phyloP scores from a whole-genome alignment of 2,329 filamentous ascomycete species.

The Ceratocystis diversiconidia region DNA sequence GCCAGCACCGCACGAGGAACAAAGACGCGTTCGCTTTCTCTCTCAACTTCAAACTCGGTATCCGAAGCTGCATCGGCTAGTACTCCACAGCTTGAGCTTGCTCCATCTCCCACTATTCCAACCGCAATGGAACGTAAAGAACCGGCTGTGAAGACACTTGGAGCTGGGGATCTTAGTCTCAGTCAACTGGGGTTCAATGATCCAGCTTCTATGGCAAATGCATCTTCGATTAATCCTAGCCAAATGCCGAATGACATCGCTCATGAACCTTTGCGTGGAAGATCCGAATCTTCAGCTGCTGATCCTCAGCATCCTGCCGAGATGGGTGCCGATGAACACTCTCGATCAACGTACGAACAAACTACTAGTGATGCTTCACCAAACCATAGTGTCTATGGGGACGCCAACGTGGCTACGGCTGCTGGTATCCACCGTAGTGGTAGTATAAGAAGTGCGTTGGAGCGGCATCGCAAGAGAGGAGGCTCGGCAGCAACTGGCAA shows the following conservation, averaged over 20 bases:
- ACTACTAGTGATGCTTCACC: conserved; percentile 9
- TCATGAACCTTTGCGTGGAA: conserved; percentile 25
- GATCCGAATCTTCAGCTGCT: conserved; percentile 46
- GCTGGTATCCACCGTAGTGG: conserved; percentile 45
- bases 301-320: conserved; percentile 28
- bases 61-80: conserved; percentile 6
- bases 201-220: conserved; percentile 20
- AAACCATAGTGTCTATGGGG: conserved; percentile 15
- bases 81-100: conserved; percentile 10
- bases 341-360: conserved; percentile 20
- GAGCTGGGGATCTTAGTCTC: conserved; percentile 75
- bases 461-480: conserved; percentile 57
- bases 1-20: conserved; percentile 28
- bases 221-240: background rate
- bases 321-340: conserved; percentile 25
- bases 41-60: conserved; percentile 18
- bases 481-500: conserved; percentile 61
- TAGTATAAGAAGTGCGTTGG: conserved; percentile 51
- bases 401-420: background rate
- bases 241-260: background rate
- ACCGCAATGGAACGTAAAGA: conserved; percentile 43
- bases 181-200: conserved; percentile 73
- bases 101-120: conserved; percentile 4
- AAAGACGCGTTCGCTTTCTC: background rate
- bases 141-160: conserved; percentile 74